These are phyloP conservation scores for Monilinia fructigena DNA, from an alignment of 2,329 filamentous ascomycete genomes.

Conservation along the genomic window DNA sequence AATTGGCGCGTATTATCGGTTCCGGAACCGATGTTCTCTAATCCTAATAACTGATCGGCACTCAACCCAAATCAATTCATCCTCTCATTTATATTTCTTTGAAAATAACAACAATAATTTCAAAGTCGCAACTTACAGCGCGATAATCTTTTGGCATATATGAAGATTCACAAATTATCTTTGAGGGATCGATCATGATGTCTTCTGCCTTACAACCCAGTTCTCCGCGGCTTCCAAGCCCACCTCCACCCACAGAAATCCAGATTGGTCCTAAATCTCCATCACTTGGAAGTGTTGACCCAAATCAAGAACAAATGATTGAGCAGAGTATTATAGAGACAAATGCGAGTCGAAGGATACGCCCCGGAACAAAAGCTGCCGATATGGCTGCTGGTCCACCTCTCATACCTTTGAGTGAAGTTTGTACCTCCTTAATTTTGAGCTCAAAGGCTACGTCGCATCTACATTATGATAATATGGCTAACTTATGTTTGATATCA, in stretches of 20 bases:
- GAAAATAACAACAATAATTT: background rate
- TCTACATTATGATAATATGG: slow-evolving; percentile 13
- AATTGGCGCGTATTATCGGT: slow-evolving; percentile 18
- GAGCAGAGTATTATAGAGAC: slow-evolving; percentile 66
- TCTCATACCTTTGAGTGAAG: slow-evolving; percentile 79
- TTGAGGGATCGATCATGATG: slow-evolving; percentile 45
- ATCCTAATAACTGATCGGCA: background rate
- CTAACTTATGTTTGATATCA: slow-evolving; percentile 27
- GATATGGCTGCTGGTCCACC: slow-evolving; percentile 94
- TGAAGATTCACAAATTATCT: slow-evolving; percentile 14
- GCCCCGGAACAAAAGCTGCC: slow-evolving; percentile 84
- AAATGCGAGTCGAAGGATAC: slow-evolving; percentile 79
- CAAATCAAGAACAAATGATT: slow-evolving; percentile 57
- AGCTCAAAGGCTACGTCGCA: slow-evolving; percentile 22
- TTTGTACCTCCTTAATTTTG: slow-evolving; percentile 45
- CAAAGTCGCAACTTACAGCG: slow-evolving; percentile 15
- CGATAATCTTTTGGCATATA: slow-evolving; percentile 1
- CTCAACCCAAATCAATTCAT: slow-evolving; percentile 6
- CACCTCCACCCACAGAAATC: slow-evolving; percentile 90
- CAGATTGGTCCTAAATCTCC: slow-evolving; percentile 83
- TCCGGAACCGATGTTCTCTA: background rate
- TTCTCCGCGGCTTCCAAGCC: slow-evolving; percentile 90
- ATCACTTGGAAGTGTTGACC: slow-evolving; percentile 57
- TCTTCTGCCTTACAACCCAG: slow-evolving; percentile 59
- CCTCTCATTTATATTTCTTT: background rate